These are phyloP conservation scores for Arctium minus DNA, from an alignment of 129 eudicot species.

Conservation along the genomic window DNA sequence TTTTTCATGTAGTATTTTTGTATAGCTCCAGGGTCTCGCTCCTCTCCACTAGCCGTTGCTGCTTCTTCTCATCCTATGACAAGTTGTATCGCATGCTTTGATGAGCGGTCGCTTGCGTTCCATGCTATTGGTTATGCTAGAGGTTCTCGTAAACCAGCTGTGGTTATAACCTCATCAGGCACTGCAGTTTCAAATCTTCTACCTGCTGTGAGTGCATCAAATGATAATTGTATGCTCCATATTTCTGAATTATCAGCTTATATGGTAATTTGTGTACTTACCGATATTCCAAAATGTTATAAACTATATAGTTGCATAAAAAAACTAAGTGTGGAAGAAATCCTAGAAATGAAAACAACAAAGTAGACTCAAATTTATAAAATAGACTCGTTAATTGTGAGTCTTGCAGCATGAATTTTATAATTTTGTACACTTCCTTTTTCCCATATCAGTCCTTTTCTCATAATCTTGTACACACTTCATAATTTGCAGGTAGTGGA, in stretches of 20 bases:
- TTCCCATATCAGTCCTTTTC: not conserved
- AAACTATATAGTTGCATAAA: not conserved
- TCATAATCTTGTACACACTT: not conserved
- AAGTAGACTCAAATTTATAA: no score
- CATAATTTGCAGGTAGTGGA: slow-evolving; percentile 70
- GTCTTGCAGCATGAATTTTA: not conserved
- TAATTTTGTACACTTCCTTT: not conserved
- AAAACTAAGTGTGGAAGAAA: not conserved
- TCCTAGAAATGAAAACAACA: not conserved
- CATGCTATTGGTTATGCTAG: slow-evolving; percentile 93
- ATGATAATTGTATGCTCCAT: not conserved
- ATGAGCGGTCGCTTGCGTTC: slow-evolving; percentile 94
- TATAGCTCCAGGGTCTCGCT: slow-evolving; percentile 99
- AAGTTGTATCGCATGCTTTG: slow-evolving; percentile 73
- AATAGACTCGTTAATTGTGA: not conserved
- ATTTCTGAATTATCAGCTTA: not conserved
- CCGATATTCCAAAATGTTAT: not conserved
- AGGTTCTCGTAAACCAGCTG: slow-evolving; percentile 85
- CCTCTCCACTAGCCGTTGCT: slow-evolving; percentile 94
- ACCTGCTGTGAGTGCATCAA: slow-evolving; percentile 76
- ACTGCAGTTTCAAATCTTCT: slow-evolving; percentile 96
- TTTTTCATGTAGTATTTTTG: slow-evolving; percentile 75
- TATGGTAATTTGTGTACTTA: not conserved
- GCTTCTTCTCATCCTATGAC: slow-evolving; percentile 83
- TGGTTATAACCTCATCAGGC: slow-evolving; percentile 92